phyloP scores from a whole-genome alignment of 192 early-diverging fungal genomes.

The Obelidium mucronatum region DNA sequence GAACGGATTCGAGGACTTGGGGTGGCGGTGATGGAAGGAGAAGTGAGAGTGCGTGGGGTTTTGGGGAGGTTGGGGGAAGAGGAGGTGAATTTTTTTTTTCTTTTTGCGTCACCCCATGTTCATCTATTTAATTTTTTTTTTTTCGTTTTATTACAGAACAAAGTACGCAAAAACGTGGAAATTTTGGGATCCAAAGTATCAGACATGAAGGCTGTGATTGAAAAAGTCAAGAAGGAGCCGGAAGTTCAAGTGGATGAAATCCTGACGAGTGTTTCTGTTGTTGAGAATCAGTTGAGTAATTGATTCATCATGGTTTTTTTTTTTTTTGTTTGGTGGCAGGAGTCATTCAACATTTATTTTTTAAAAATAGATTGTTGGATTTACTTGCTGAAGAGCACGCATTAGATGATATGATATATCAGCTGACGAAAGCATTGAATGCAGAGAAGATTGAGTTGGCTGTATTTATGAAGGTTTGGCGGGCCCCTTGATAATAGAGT shows the following conservation, averaged over 20 bases:
- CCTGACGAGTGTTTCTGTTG: conserved; percentile 65
- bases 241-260: conserved; percentile 72
- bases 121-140: background rate
- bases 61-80: conserved; percentile 62
- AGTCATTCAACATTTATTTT: background rate
- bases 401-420: conserved; percentile 87
- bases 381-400: conserved; percentile 89
- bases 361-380: conserved; percentile 74
- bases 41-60: conserved; percentile 68
- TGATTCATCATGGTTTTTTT: too few relatives aligned
- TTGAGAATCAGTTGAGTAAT: conserved; percentile 72
- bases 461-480: conserved; percentile 79
- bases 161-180: conserved; percentile 70
- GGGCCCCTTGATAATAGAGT: background rate
- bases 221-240: conserved; percentile 59
- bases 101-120: background rate
- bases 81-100: conserved; percentile 29
- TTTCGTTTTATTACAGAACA: conserved; percentile 44
- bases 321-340: background rate
- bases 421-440: conserved; percentile 79
- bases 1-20: conserved; percentile 22
- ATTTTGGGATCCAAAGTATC: conserved; percentile 68
- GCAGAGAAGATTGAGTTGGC: conserved; percentile 74
- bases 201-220: conserved; percentile 62
- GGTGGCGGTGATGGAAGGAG: conserved; percentile 68